Evolutionary conservation across 1,284 basidiomycete species (phyloP).

Genomic region (Vanrija humicola): DNA sequence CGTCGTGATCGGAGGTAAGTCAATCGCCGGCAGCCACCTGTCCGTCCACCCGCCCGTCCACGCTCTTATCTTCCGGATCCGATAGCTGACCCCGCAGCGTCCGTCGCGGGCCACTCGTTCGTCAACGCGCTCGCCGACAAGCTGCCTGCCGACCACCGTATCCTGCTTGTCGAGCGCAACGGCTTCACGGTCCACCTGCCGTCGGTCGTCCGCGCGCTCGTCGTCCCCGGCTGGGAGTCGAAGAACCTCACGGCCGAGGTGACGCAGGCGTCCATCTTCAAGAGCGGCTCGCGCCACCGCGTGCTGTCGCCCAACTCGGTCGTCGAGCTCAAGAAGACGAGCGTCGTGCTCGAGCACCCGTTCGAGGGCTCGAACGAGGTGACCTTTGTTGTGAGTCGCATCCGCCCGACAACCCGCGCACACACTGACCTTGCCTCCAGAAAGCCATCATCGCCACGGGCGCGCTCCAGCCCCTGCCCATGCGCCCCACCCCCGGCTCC

Average conservation of each 20-base stretch:
- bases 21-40: background rate
- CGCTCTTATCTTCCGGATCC: background rate
- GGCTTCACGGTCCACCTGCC: slow-evolving; percentile 45
- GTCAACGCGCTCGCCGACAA: slow-evolving; percentile 38
- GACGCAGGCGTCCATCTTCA: slow-evolving; percentile 39
- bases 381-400: slow-evolving; percentile 42
- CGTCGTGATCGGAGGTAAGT: slow-evolving; percentile 37
- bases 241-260: slow-evolving; percentile 34
- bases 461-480: slow-evolving; percentile 39
- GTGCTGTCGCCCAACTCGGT: slow-evolving; percentile 43
- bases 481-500: slow-evolving; percentile 34
- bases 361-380: slow-evolving; percentile 45
- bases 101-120: slow-evolving; percentile 33
- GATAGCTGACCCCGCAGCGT: slow-evolving; percentile 23
- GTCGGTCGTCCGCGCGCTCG: slow-evolving; percentile 45
- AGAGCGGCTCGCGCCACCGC: slow-evolving; percentile 27
- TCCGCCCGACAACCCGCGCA: background rate
- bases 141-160: slow-evolving; percentile 45
- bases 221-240: slow-evolving; percentile 49
- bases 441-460: slow-evolving; percentile 44
- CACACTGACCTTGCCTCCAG: slow-evolving; percentile 11
- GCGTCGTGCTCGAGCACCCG: slow-evolving; percentile 40
- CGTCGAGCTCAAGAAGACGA: slow-evolving; percentile 35
- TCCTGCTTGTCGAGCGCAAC: slow-evolving; percentile 50
- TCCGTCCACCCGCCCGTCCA: background rate